Evolutionary conservation across 352 stramenopile genomes (phyloP).

Genomic region (Phytopythium boreale): DNA sequence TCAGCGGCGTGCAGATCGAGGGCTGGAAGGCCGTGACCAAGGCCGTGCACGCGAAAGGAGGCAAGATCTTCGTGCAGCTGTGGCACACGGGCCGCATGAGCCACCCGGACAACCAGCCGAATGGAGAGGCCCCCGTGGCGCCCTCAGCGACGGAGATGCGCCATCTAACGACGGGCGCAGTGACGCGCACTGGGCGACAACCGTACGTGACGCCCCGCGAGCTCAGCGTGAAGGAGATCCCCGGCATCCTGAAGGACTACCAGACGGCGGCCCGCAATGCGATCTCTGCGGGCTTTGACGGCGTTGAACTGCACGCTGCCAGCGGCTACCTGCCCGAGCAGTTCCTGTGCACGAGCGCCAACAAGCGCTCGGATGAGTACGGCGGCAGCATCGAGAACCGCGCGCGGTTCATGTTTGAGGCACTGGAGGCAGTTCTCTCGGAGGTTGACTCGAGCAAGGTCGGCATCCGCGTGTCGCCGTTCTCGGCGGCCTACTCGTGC

Average conservation of each 20-base stretch:
- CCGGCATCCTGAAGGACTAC: conserved; percentile 26
- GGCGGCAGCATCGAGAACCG: conserved; percentile 82
- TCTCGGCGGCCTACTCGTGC: conserved; percentile 24
- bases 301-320: conserved; percentile 24
- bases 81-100: conserved; percentile 80
- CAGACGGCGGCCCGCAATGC: conserved; percentile 14
- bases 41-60: conserved; percentile 70
- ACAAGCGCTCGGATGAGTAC: conserved; percentile 23
- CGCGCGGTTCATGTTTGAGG: conserved; percentile 52
- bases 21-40: conserved; percentile 58
- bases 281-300: conserved; percentile 23
- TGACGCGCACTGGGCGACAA: conserved; percentile 28
- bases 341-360: conserved; percentile 24
- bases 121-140: conserved; percentile 43
- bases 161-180: conserved; percentile 11
- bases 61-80: conserved; percentile 80
- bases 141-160: conserved; percentile 26
- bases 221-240: conserved; percentile 72
- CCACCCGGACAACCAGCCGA: conserved; percentile 59
- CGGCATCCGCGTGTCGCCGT: conserved; percentile 30
- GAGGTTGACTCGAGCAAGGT: conserved; percentile 27
- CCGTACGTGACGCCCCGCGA: conserved; percentile 45
- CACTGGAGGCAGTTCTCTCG: conserved; percentile 39
- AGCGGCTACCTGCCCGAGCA: conserved; percentile 29
- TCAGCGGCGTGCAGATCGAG: conserved; percentile 35